Evolutionary conservation across 1,284 basidiomycete species (phyloP).

Genomic region (Erythrobasidium hasegawianum): DNA sequence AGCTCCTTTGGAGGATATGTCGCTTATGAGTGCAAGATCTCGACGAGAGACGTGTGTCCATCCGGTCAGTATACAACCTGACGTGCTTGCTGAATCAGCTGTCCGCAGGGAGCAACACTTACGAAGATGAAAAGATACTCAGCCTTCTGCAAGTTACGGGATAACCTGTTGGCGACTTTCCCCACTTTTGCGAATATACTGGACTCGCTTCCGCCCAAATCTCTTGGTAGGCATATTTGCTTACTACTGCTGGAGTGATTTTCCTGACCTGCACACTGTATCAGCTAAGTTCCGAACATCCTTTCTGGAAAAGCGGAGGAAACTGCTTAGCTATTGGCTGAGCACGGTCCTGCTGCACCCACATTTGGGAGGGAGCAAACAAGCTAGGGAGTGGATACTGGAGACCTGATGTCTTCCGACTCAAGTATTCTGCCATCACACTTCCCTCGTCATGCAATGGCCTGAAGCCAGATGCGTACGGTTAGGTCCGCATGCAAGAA

Average conservation of each 20-base stretch:
- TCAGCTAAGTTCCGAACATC: slow-evolving; percentile 57
- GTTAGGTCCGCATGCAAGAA: too few species aligned
- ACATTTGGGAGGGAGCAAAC: slow-evolving; percentile 62
- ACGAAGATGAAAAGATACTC: slow-evolving; percentile 67
- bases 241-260: too few species aligned
- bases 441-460: too few species aligned
- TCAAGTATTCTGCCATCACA: too few species aligned
- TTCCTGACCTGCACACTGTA: too few species aligned
- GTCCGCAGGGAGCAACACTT: slow-evolving; percentile 63
- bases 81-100: too few species aligned
- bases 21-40: slow-evolving; percentile 42
- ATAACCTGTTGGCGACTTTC: slow-evolving; percentile 55
- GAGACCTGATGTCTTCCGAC: slow-evolving; percentile 51
- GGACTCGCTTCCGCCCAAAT: slow-evolving; percentile 65
- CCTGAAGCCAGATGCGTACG: too few species aligned
- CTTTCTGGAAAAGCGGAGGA: slow-evolving; percentile 65
- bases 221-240: slow-evolving; percentile 55
- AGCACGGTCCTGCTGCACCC: slow-evolving; percentile 64
- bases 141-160: slow-evolving; percentile 61
- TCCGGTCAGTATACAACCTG: too few species aligned
- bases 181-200: slow-evolving; percentile 58
- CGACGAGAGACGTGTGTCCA: slow-evolving; percentile 39
- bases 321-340: slow-evolving; percentile 65
- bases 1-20: slow-evolving; percentile 42
- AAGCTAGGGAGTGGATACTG: slow-evolving; percentile 64